Base-by-base conservation (phyloP, 2,329 filamentous ascomycete species). In the Apiospora marii region DNA sequence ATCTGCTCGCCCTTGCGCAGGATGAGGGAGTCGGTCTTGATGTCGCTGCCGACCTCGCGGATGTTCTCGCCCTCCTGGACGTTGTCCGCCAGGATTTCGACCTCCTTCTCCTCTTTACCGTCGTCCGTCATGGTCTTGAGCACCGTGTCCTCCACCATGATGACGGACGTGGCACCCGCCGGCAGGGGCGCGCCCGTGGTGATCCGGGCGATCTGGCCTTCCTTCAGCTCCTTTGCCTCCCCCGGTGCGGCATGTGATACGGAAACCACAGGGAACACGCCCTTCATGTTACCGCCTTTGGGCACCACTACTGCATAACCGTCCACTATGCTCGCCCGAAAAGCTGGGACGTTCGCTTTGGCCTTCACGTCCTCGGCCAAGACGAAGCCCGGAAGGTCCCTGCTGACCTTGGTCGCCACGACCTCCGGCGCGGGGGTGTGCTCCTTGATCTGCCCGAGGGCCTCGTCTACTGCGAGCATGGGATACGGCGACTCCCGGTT, bases 131-230 rank as follows among this genome's bases (percentile, higher is more conserved):
- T 91, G 1, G 89, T 91, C 73, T 89, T 90, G 5, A 99, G 85
- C 0, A 92, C 84, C 0, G 96, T 99, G 79, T 98, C 96, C 83
- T 99, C 96, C 0, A 99, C 96, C 94, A 97, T 98, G 67, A 98
- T 92, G 6, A 99, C 95, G 0, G 96, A 92, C 37, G 94, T 97
- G 1, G 96, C 94, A 0, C 95, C 94, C 0, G 92, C 91, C 0
- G 96, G 96, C 0, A 99, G 85, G 14, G 96, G 96, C 7, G 96
- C 96, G 0, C 96, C 96, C 0, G 96, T 99, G 0, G 96, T 99
- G 77, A 99, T 98, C 67, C 96, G 89, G 0, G 96, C 93, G 70
- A 98, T 92, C 75, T 95, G 88, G 0, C 95, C 95, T 46, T 90
- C 86, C 71, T 92, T 87, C 3, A 98, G 84, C 1, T 89, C 83